Evolutionary conservation across 257 asterid species (phyloP), one percentile per base, ranked within the genome.

Genomic region (Rubia yunnanensis): DNA sequence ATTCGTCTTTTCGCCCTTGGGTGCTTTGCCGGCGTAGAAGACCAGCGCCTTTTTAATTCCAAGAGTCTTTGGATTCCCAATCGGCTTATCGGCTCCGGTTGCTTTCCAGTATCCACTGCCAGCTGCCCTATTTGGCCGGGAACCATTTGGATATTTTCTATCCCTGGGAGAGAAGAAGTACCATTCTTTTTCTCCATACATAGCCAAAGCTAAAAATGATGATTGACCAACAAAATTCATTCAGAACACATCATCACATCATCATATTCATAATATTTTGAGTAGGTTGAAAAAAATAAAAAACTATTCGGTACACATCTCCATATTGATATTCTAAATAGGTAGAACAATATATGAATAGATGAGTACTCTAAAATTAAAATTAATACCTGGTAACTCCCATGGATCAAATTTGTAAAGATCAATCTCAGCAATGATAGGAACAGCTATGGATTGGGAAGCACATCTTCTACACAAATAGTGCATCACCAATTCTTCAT

Each of bases 41-140:
- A 90, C 97, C 79, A 90, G 30, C 5, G 97, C 96, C 73, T 91
- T 85, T 72, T 86, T 91, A 1, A 91, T 91, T 0, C 95, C 98
- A 4, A 91, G 75, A 9, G 96, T 65, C 24, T 82, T 88, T 54
- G 96, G 95, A 1, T 71, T 66, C 0, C 95, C 91, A 66, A 91
- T 86, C 57, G 94, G 88, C 78, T 90, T 90, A 75, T 90, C 97
- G 0, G 92, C 97, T 0, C 97, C 97, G 58, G 97, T 90, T 0
- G 97, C 97, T 79, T 90, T 90, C 97, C 97, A 90, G 41, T 90
- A 90, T 39, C 97, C 97, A 7, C 80, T 81, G 3, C 97, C 96
- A 3, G 97, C 97, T 3, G 96, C 85, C 50, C 97, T 83, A 68
- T 90, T 90, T 50, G 97, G 97, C 41, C 97, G 63, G 50, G 97